Evolutionary conservation across 2,329 filamentous ascomycete genomes (phyloP).

Genomic region (Pyricularia grisea): DNA sequence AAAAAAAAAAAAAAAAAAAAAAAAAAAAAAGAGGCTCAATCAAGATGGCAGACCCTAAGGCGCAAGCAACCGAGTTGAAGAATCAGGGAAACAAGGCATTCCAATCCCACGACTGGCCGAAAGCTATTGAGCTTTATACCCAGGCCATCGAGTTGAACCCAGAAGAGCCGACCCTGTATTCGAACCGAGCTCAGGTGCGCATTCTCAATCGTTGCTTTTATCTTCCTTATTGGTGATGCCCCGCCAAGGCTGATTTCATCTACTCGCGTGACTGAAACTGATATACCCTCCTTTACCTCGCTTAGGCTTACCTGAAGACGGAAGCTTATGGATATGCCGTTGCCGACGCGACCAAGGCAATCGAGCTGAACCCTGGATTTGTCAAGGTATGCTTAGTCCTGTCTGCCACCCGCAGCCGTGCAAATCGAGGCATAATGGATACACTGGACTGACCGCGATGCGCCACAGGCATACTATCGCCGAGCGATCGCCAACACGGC

Average conservation of each 20-base stretch:
- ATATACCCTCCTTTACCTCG: not conserved
- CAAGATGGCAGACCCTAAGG: slow-evolving; percentile 26
- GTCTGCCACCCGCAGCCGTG: not conserved
- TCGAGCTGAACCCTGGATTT: slow-evolving; percentile 80
- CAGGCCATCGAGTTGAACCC: slow-evolving; percentile 80
- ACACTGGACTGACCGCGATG: slow-evolving; percentile 3
- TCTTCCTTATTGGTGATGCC: slow-evolving; percentile 2
- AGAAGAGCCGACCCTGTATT: slow-evolving; percentile 81
- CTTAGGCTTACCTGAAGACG: slow-evolving; percentile 83
- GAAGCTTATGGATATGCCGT: slow-evolving; percentile 93
- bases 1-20: not conserved
- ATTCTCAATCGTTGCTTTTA: slow-evolving; percentile 4
- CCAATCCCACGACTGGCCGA: slow-evolving; percentile 73
- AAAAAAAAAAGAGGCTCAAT: not conserved
- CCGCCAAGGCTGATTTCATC: slow-evolving; percentile 3
- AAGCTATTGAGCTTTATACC: slow-evolving; percentile 74
- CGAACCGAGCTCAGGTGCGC: slow-evolving; percentile 86
- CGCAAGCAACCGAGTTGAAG: slow-evolving; percentile 77
- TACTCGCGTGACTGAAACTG: slow-evolving; percentile 38
- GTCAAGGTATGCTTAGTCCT: slow-evolving; percentile 60
- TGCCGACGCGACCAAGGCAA: slow-evolving; percentile 79
- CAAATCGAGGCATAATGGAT: not conserved
- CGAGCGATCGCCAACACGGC: slow-evolving; percentile 86
- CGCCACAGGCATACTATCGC: slow-evolving; percentile 75
- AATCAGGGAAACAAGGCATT: slow-evolving; percentile 94